Conservation (phyloP, 371 early-diverging fungal species). For the Mortierella sp. region DNA sequence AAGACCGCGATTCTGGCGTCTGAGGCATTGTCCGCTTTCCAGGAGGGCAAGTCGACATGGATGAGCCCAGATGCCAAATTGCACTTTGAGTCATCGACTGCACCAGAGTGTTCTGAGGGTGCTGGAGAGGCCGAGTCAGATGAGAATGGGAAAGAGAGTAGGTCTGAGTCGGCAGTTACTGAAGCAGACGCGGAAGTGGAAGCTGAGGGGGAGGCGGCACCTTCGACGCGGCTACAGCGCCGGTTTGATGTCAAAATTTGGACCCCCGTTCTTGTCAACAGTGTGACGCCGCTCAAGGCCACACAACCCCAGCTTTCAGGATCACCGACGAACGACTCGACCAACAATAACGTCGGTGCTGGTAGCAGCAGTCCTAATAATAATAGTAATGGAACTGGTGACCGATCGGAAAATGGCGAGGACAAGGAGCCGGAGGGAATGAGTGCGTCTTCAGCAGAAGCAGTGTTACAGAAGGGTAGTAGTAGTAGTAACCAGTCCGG, state of each 20-base stretch:
- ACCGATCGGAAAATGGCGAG: background rate
- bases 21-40: slow-evolving; percentile 41
- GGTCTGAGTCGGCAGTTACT: background rate
- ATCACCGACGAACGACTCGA: background rate
- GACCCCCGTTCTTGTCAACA: slow-evolving; percentile 42
- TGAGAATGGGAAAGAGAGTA: background rate
- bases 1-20: slow-evolving; percentile 46
- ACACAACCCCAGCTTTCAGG: slow-evolving; percentile 6
- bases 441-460: background rate
- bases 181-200: background rate
- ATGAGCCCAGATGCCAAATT: slow-evolving; percentile 25
- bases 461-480: background rate
- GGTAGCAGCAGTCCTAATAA: background rate
- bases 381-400: background rate
- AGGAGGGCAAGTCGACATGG: slow-evolving; percentile 54
- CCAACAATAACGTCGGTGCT: background rate
- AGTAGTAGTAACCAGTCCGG: background rate
- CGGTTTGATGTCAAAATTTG: slow-evolving; percentile 49
- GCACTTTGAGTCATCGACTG: background rate
- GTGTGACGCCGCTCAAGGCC: background rate
- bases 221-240: slow-evolving; percentile 20
- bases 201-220: background rate
- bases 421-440: background rate
- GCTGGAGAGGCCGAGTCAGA: background rate
- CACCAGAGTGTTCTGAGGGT: background rate